Conservation (phyloP, 441 rosid genomes). For the Bruguiera hainesii region DNA sequence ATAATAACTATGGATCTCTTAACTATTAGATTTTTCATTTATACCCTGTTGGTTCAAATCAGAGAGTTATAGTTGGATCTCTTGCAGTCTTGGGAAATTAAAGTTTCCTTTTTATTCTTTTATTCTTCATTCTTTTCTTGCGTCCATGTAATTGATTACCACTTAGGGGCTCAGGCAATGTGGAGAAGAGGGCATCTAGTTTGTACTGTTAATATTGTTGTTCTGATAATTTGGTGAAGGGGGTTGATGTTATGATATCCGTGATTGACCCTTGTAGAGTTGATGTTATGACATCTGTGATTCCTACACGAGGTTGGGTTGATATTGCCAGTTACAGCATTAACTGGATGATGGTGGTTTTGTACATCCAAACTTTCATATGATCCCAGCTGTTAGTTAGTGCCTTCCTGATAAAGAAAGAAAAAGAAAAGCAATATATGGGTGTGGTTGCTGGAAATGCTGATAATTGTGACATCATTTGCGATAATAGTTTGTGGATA, state of each 20-base stretch:
- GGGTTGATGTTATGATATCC: neutral
- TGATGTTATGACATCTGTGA: neutral
- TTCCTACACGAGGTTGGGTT: neutral
- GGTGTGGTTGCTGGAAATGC: neutral
- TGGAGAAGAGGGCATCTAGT: too few relatives aligned
- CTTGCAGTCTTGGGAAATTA: too few relatives aligned
- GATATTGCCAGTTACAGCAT: neutral
- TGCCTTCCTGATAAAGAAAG: neutral
- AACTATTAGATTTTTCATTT: too few relatives aligned
- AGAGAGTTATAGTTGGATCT: too few relatives aligned
- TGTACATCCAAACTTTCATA: neutral
- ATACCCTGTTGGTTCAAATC: too few relatives aligned
- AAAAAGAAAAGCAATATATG: neutral
- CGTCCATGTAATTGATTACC: too few relatives aligned
- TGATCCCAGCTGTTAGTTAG: neutral
- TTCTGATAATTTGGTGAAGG: too few relatives aligned
- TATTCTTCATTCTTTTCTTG: too few relatives aligned
- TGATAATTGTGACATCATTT: neutral
- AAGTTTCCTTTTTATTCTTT: too few relatives aligned
- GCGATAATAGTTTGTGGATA: neutral
- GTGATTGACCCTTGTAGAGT: neutral
- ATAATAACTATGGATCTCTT: too few relatives aligned
- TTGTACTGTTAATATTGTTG: too few relatives aligned
- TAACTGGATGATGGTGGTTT: neutral
- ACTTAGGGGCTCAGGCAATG: too few relatives aligned